Percentiles rank a stretch among this genome's conserved stretches.
phyloP scores from a whole-genome alignment of 192 early-diverging fungal genomes.

The Backusella parvicylindrica region DNA sequence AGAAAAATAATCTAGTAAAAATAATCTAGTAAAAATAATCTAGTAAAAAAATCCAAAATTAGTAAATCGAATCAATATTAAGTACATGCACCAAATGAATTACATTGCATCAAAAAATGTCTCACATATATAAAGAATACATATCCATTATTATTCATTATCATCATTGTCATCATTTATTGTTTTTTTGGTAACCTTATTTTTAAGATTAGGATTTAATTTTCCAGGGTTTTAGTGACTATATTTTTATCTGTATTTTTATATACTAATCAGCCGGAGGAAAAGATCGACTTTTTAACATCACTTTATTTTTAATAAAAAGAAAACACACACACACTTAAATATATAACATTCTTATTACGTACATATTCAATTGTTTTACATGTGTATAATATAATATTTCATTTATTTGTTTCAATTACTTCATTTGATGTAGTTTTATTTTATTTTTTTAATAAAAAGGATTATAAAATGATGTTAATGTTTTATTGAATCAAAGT shows the following conservation, averaged over 20 bases:
- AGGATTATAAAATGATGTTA: neutral
- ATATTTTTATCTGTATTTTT: neutral
- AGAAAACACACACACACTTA: neutral
- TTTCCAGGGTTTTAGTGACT: neutral
- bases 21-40: neutral
- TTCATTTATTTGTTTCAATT: neutral
- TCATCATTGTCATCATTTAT: neutral
- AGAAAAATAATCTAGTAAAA: neutral
- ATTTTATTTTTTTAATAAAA: neutral
- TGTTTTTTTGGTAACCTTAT: neutral
- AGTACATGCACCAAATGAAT: neutral
- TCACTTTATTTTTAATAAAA: neutral
- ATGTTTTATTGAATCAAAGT: neutral
- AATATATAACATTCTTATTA: too few relatives aligned
- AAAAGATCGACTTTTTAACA: neutral
- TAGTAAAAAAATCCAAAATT: neutral
- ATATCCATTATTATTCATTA: neutral
- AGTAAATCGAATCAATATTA: neutral
- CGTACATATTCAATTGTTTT: neutral
- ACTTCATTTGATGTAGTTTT: neutral
- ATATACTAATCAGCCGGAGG: neutral
- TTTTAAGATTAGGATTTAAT: neutral
- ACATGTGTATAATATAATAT: neutral
- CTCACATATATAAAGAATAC: neutral
- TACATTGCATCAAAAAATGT: neutral